These are phyloP conservation scores for Russula abietina DNA, from an alignment of 768 basidiomycete genomes.

Conservation along the genomic window DNA sequence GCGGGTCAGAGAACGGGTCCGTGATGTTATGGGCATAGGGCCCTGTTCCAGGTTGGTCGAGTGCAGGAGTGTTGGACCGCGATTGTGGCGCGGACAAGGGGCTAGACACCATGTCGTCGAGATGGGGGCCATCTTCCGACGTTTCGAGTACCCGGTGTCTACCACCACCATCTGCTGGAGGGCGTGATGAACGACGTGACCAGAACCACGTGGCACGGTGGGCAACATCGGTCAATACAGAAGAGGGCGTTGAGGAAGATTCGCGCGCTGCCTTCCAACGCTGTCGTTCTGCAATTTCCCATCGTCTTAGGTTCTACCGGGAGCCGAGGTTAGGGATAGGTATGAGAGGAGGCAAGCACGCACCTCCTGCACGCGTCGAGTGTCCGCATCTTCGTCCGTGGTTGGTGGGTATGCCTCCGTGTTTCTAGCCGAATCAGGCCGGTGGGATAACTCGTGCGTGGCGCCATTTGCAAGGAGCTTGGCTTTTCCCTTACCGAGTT, in stretches of 20 bases:
- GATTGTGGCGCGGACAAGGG: slow-evolving; percentile 38
- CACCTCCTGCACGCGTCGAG: slow-evolving; percentile 69
- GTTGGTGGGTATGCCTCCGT: slow-evolving; percentile 54
- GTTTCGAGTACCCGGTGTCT: slow-evolving; percentile 44
- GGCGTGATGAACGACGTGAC: slow-evolving; percentile 37
- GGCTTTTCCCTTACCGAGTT: slow-evolving; percentile 20
- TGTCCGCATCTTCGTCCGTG: slow-evolving; percentile 60
- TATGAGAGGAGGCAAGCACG: slow-evolving; percentile 22
- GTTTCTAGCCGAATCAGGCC: background rate
- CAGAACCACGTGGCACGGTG: slow-evolving; percentile 56
- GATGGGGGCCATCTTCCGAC: slow-evolving; percentile 47
- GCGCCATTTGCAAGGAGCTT: slow-evolving; percentile 6
- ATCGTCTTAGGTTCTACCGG: slow-evolving; percentile 61
- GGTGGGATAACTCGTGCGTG: slow-evolving; percentile 3
- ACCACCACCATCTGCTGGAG: slow-evolving; percentile 35
- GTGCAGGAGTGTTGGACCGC: slow-evolving; percentile 28
- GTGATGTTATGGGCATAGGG: slow-evolving; percentile 23
- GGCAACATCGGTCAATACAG: slow-evolving; percentile 53
- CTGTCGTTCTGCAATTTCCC: slow-evolving; percentile 73
- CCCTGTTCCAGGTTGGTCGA: slow-evolving; percentile 25
- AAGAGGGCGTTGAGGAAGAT: slow-evolving; percentile 36
- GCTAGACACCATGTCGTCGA: slow-evolving; percentile 44
- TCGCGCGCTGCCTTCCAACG: slow-evolving; percentile 68
- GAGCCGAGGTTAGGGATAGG: slow-evolving; percentile 2
- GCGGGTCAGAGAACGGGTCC: slow-evolving; percentile 48